Evolutionary conservation across 139 green algal genomes (phyloP).

Genomic region (Picochlorum costavermella): DNA sequence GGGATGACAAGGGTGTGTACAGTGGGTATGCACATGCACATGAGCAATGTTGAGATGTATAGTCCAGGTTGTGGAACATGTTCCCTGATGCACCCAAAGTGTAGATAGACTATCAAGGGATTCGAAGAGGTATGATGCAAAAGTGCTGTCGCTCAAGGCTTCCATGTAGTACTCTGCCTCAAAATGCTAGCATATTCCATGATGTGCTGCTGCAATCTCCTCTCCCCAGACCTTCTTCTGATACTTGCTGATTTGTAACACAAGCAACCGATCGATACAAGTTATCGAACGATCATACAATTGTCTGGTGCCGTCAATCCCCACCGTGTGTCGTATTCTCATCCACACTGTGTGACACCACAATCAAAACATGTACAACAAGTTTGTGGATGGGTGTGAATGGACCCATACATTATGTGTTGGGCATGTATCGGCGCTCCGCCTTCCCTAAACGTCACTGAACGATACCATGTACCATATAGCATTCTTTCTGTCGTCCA

Average conservation of each 20-base stretch:
- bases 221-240: neutral
- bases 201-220: neutral
- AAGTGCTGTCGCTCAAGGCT: neutral
- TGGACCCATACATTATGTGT: neutral
- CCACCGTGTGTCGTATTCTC: neutral
- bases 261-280: neutral
- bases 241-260: slow-evolving; percentile 1
- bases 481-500: neutral
- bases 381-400: slow-evolving; percentile 6
- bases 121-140: neutral
- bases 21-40: neutral
- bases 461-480: neutral
- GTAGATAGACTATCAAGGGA: neutral
- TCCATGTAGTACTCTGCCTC: neutral
- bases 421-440: neutral
- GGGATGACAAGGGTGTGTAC: neutral
- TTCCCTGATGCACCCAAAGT: slow-evolving; percentile 3
- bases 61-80: neutral
- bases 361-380: neutral
- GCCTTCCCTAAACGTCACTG: neutral
- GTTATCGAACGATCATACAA: neutral
- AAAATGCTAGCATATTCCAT: neutral
- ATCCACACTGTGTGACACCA: neutral
- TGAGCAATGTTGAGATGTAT: neutral
- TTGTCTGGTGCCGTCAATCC: neutral